These are phyloP conservation scores for Pecoramyces ruminantium DNA, from an alignment of 192 early-diverging fungal genomes.

Conservation along the genomic window DNA sequence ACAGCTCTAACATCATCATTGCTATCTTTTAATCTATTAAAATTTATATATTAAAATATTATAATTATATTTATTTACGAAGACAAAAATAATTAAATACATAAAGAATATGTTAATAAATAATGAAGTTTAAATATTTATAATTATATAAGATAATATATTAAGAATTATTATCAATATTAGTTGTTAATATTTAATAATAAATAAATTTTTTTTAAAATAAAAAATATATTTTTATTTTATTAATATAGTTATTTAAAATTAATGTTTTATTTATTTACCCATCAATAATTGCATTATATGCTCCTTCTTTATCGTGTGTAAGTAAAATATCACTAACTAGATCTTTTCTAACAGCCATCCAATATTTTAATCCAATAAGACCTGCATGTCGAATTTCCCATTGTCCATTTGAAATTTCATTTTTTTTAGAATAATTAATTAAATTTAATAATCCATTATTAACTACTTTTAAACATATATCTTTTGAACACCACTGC, in stretches of 20 bases:
- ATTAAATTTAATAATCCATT: constrained; percentile 38
- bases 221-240: constrained; percentile 52
- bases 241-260: no score
- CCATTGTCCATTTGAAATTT: constrained; percentile 42
- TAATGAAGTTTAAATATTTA: no score
- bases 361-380: constrained; percentile 83
- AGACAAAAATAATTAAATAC: no score
- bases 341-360: constrained; percentile 77
- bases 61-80: no score
- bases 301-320: constrained; percentile 17
- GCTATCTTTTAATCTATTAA: constrained; percentile 38
- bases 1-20: constrained; percentile 95
- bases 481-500: constrained; percentile 22
- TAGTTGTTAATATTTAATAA: no score
- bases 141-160: no score
- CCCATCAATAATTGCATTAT: constrained; percentile 63
- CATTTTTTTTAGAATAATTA: constrained; percentile 5
- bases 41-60: no score
- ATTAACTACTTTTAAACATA: constrained; percentile 37
- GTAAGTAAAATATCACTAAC: constrained; percentile 49
- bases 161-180: no score
- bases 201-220: no score
- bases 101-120: no score
- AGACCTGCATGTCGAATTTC: constrained; percentile 83
- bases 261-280: constrained; percentile 61